Percentiles rank a stretch among this genome's conserved stretches.
phyloP scores from a whole-genome alignment of 805 yeast species.

The Cyberlindnera samutprakarnensis region DNA sequence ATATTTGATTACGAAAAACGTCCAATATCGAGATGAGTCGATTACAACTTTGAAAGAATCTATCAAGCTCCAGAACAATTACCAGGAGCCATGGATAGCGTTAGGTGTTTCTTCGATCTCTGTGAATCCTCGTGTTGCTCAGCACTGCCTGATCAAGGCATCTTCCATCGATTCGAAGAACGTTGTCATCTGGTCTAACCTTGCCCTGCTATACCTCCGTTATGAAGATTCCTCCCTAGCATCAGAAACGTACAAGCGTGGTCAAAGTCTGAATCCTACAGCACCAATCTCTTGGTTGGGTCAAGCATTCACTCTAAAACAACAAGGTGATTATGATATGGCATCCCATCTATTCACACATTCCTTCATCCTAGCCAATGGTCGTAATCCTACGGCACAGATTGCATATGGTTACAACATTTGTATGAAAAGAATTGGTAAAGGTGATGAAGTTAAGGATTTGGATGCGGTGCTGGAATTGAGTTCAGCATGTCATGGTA shows the following conservation, averaged over 20 bases:
- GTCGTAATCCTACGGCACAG: slow-evolving; percentile 61
- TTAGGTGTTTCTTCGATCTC: slow-evolving; percentile 70
- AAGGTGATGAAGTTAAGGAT: slow-evolving; percentile 42
- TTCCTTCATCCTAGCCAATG: slow-evolving; percentile 71
- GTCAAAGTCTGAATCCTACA: slow-evolving; percentile 79
- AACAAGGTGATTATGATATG: slow-evolving; percentile 38
- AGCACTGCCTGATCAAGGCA: slow-evolving; percentile 89
- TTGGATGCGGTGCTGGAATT: slow-evolving; percentile 56
- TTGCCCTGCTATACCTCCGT: slow-evolving; percentile 69
- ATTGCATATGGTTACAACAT: slow-evolving; percentile 61
- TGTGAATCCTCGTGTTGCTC: slow-evolving; percentile 65
- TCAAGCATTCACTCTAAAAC: slow-evolving; percentile 57
- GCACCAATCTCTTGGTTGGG: slow-evolving; percentile 78
- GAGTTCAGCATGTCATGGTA: slow-evolving; percentile 59
- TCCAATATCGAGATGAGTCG: slow-evolving; percentile 39
- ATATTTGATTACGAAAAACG: slow-evolving; percentile 24
- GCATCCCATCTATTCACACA: slow-evolving; percentile 65
- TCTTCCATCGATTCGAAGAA: slow-evolving; percentile 61
- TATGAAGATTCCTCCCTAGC: slow-evolving; percentile 69
- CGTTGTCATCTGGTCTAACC: slow-evolving; percentile 67
- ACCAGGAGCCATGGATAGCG: slow-evolving; percentile 72
- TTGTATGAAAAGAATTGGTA: slow-evolving; percentile 37
- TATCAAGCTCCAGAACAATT: slow-evolving; percentile 61
- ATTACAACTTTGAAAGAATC: slow-evolving; percentile 56
- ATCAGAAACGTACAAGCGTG: slow-evolving; percentile 57